These are phyloP conservation scores for Escallonia rubra DNA, from an alignment of 129 eudicot species.

Conservation along the genomic window DNA sequence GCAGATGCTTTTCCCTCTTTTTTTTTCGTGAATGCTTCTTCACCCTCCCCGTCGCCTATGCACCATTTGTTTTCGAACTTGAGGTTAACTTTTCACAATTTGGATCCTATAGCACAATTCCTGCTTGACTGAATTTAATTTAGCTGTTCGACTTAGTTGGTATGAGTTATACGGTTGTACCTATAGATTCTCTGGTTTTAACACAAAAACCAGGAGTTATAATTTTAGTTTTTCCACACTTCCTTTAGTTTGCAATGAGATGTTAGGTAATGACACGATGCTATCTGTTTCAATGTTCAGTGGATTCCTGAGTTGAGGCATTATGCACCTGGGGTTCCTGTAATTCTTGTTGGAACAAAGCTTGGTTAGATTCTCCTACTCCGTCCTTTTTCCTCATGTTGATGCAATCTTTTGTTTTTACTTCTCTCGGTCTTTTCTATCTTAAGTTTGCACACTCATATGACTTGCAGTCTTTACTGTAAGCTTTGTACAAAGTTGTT, in stretches of 20 bases:
- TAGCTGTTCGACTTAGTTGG: too few species aligned
- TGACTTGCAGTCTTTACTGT: not conserved
- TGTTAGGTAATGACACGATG: not conserved
- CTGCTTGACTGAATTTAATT: too few species aligned
- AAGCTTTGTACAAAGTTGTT: not conserved
- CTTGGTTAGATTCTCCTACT: constrained; percentile 46
- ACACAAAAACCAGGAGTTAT: not conserved
- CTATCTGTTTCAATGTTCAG: constrained; percentile 36
- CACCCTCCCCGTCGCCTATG: not conserved
- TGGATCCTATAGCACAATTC: not conserved
- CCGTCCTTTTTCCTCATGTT: not conserved
- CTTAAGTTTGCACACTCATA: not conserved
- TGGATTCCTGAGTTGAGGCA: constrained; percentile 93
- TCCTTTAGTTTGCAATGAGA: not conserved
- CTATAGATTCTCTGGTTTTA: too few species aligned
- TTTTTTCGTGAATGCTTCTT: not conserved
- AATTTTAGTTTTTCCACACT: not conserved
- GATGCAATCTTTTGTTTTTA: not conserved
- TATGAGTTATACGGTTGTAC: too few species aligned
- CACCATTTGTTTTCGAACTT: not conserved
- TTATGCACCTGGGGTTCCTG: constrained; percentile 82
- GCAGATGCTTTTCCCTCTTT: not conserved
- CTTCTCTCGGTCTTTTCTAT: not conserved
- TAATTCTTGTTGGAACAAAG: constrained; percentile 83
- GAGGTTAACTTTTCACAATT: not conserved